phyloP scores from a whole-genome alignment of 805 yeast genomes.

The Starmerella potacharoeniae region DNA sequence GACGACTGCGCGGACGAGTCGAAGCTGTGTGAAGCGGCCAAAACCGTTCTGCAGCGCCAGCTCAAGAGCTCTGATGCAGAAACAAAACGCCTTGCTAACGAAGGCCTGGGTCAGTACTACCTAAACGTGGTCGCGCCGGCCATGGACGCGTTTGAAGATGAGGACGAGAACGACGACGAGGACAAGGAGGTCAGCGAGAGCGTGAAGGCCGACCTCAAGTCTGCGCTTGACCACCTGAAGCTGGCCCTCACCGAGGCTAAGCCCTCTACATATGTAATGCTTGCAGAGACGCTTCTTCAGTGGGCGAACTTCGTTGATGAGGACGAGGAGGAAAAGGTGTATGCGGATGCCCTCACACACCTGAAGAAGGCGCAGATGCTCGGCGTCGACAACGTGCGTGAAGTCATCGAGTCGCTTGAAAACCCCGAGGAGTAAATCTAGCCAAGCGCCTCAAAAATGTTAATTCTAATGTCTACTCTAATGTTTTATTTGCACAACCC shows the following conservation, averaged over 20 bases:
- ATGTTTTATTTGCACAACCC: no score
- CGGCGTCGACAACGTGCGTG: conserved; percentile 30
- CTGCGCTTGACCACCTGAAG: conserved; percentile 39
- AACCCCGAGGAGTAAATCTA: conserved; percentile 9
- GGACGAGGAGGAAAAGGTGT: conserved; percentile 59
- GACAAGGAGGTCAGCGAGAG: conserved; percentile 19
- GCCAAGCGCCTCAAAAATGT: neutral
- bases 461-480: no score
- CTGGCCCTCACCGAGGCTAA: conserved; percentile 58
- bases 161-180: conserved; percentile 21
- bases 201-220: conserved; percentile 33
- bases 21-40: neutral
- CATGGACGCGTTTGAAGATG: conserved; percentile 26
- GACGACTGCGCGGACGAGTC: conserved; percentile 10
- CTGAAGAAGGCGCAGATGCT: conserved; percentile 24
- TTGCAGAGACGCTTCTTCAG: conserved; percentile 77
- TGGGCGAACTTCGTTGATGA: conserved; percentile 61
- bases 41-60: conserved; percentile 1
- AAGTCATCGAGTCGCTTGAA: conserved; percentile 29
- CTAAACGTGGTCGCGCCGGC: conserved; percentile 26
- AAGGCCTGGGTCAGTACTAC: conserved; percentile 28
- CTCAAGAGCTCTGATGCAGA: conserved; percentile 1
- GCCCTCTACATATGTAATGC: conserved; percentile 69
- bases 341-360: conserved; percentile 52
- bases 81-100: conserved; percentile 20